Evolutionary conservation across 495 filamentous ascomycete species (phyloP), one percentile per base, ranked within the genome.

Genomic region (Daldinia bambusicola): DNA sequence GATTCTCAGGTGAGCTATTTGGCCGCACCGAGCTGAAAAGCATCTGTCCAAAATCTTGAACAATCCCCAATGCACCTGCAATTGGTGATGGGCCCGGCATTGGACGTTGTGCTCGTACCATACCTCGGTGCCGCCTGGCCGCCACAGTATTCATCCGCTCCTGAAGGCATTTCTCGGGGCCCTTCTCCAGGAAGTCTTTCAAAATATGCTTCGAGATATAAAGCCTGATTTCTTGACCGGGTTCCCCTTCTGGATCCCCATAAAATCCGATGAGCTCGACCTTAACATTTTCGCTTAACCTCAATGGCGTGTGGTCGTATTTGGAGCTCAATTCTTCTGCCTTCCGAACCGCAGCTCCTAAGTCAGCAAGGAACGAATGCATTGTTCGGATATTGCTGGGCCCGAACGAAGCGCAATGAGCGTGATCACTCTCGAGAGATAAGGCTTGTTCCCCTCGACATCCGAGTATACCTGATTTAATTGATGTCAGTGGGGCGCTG

Each of bases 241-340:
- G 76, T 71, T 78, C 82, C 74, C 70, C 80, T 65, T 69, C 87
- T 57, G 72, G 82, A 63, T 88, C 85, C 34, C 86, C 86, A 55
- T 89, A 90, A 69, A 90, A 90, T 0, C 87, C 88, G 52, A 87
- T 85, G 6, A 89, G 75, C 63, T 90, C 87, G 13, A 89, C 81
- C 67, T 83, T 84, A 51, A 90, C 86, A 31, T 84, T 80, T 10
- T 80, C 70, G 38, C 83, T 82, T 0, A 89, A 81, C 31, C 78
- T 71, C 45, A 90, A 77, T 37, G 70, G 79, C 58, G 78, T 85
- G 79, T 78, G 80, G n/a, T 52, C 74, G 62, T 74, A 73, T 57
- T 36, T 80, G 66, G 20, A 80, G 66, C 70, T 80, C 16, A 76
- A 80, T 6, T 74, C 69, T 59, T 77, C 77, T 9, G 87, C 85